Evolutionary conservation across 352 stramenopile species (phyloP).

Genomic region (Globisporangium okanoganense): DNA sequence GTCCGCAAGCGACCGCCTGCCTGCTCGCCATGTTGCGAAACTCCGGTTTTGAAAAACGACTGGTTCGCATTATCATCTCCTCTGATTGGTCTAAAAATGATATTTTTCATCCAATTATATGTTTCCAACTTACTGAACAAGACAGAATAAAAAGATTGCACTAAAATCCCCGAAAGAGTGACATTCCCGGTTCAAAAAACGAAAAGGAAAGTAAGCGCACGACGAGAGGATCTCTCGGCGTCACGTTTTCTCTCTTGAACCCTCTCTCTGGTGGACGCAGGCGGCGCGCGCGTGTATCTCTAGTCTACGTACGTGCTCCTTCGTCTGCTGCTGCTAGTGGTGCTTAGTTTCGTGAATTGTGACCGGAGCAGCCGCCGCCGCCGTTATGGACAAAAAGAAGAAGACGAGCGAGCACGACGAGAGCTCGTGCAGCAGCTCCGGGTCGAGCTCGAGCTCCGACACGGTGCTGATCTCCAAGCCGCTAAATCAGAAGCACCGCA

Average conservation of each 20-base stretch:
- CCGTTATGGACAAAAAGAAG: slow-evolving; percentile 11
- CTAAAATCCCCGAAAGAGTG: slow-evolving; percentile 3
- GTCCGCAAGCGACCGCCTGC: background rate
- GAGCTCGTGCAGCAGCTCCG: slow-evolving; percentile 53
- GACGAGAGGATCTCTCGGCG: background rate
- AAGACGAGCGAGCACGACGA: slow-evolving; percentile 6
- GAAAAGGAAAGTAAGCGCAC: background rate
- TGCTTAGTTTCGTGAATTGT: background rate
- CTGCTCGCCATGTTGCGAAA: background rate
- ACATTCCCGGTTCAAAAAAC: background rate
- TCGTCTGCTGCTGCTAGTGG: background rate
- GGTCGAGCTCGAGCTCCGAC: slow-evolving; percentile 63
- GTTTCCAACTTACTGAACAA: background rate
- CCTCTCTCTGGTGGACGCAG: background rate
- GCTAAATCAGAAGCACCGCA: slow-evolving; percentile 53
- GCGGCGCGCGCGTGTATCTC: background rate
- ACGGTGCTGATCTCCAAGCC: slow-evolving; percentile 72
- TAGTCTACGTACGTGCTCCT: background rate
- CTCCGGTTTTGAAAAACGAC: slow-evolving; percentile 5
- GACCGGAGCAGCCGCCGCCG: background rate
- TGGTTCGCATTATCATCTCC: background rate
- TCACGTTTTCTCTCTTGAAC: background rate
- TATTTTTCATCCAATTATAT: background rate
- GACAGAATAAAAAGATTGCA: slow-evolving; percentile 3
- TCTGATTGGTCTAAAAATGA: background rate